Conservation (phyloP, 768 basidiomycete species). For the Daedaleopsis nitida region DNA sequence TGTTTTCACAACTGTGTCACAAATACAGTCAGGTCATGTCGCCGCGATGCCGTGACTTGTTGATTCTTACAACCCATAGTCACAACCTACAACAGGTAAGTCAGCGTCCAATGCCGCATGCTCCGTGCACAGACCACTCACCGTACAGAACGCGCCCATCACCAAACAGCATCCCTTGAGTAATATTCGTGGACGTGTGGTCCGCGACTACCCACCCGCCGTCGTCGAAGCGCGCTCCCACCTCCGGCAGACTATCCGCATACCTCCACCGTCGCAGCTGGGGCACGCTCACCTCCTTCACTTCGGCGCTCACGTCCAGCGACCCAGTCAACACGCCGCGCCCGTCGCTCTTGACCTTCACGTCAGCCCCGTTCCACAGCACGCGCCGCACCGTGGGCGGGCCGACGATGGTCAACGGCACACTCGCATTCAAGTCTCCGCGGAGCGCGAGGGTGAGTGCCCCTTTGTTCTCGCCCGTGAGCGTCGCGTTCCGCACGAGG, state of each 20-base stretch:
- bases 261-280: slow-evolving; percentile 69
- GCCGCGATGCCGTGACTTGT: background rate
- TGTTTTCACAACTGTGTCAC: slow-evolving; percentile 69
- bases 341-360: slow-evolving; percentile 32
- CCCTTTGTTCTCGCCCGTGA: slow-evolving; percentile 9
- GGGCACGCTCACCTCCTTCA: slow-evolving; percentile 43
- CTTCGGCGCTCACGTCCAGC: slow-evolving; percentile 37
- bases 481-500: slow-evolving; percentile 45
- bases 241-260: slow-evolving; percentile 75
- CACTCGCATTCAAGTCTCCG: slow-evolving; percentile 71
- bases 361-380: slow-evolving; percentile 69
- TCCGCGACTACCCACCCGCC: slow-evolving; percentile 64
- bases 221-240: slow-evolving; percentile 60
- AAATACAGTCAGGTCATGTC: background rate
- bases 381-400: slow-evolving; percentile 53
- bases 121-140: slow-evolving; percentile 1
- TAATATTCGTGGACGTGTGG: slow-evolving; percentile 72
- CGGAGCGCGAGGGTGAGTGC: slow-evolving; percentile 48
- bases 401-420: slow-evolving; percentile 62
- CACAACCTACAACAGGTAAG: slow-evolving; percentile 47
- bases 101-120: no score
- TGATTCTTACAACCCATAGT: slow-evolving; percentile 74
- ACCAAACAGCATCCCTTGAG: slow-evolving; percentile 67
- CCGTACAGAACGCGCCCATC: slow-evolving; percentile 69
- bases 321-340: slow-evolving; percentile 55